A percentile compares a stretch with the other conserved stretches of the same genome.
phyloP scores from a whole-genome alignment of 2,329 filamentous ascomycete species.

The Zopfia rhizophila region DNA sequence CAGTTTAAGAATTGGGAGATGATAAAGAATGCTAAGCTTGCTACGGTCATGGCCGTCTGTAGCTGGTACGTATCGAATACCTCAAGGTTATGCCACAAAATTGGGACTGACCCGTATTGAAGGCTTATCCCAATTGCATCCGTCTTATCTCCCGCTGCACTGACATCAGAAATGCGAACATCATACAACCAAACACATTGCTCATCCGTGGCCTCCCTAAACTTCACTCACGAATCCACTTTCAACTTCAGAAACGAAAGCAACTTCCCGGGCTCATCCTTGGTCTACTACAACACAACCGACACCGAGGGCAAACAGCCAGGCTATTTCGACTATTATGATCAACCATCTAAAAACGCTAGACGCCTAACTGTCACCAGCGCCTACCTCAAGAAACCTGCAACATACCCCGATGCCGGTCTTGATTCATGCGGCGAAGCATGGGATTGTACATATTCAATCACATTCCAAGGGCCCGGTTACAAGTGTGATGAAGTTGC shows the following conservation, averaged over 20 bases:
- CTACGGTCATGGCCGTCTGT: conserved; percentile 47
- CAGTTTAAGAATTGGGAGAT: conserved; percentile 50
- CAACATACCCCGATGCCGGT: conserved; percentile 34
- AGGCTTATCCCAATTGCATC: conserved; percentile 51
- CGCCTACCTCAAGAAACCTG: conserved; percentile 45
- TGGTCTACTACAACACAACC: conserved; percentile 49
- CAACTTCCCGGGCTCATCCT: conserved; percentile 32
- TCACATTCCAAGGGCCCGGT: conserved; percentile 47
- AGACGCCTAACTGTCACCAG: conserved; percentile 43
- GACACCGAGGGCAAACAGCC: conserved; percentile 29
- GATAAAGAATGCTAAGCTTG: conserved; percentile 48
- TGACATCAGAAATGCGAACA: conserved; percentile 43
- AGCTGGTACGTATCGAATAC: conserved; percentile 38
- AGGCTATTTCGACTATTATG: conserved; percentile 50
- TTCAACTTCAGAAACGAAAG: conserved; percentile 43
- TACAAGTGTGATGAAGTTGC: conserved; percentile 48
- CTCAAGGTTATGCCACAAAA: neutral
- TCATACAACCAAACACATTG: conserved; percentile 31
- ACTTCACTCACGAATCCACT: conserved; percentile 43
- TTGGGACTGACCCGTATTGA: neutral
- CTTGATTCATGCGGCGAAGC: conserved; percentile 41
- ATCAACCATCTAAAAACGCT: conserved; percentile 48
- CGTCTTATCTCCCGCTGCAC: conserved; percentile 48
- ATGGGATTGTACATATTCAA: conserved; percentile 50
- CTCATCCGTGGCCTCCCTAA: conserved; percentile 37